Base-by-base conservation (phyloP, 2,329 filamentous ascomycete genomes). In the Fusarium sp. region DNA sequence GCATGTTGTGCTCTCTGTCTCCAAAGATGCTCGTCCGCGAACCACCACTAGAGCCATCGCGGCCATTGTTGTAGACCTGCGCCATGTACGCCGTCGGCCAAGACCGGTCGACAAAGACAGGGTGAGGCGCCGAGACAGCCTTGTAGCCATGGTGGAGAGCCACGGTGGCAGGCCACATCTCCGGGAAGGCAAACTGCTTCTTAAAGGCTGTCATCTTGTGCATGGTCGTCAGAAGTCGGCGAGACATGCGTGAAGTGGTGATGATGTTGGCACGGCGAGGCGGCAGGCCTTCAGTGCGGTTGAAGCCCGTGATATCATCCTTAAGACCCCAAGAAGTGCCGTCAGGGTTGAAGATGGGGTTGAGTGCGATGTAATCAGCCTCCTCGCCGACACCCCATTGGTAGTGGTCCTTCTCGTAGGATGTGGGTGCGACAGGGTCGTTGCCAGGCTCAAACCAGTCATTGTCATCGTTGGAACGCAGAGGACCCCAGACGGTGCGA, bases 81-180 rank as follows among this genome's bases (percentile, higher is more conserved):
- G 95, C 92, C 70, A 97, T 89, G 79, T 95, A 95, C 62, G 91
- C 89, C 3, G 90, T 88, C 0, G 95, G 95, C 96, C 96, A 98
- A 77, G 91, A 89, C 65, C 95, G 92, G 82, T 98, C 95, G 18
- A 96, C 90, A 81, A 93, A 98, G 65, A 97, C 89, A 1, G 95
- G 94, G 79, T 98, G 96, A 1, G 96, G 96, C 3, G 92, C 95
- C 75, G 93, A 97, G 16, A 98, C 95, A 40, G 94, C 95, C 85
- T 98, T 98, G 84, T 94, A 92, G 13, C 96, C 96, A 81, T 98
- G 95, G 69, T 98, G 95, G 11, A 98, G 88, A 2, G 95, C 94
- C 1, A 94, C 91, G 0, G 94, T 97, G 1, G 93, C 92, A 0
- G 95, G 94, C 95, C 95, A 98, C 95, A 98, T 98, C 83, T 98